These are phyloP conservation scores for Myriosclerotinia curreyana DNA, from an alignment of 2,329 filamentous ascomycete genomes.

Conservation along the genomic window DNA sequence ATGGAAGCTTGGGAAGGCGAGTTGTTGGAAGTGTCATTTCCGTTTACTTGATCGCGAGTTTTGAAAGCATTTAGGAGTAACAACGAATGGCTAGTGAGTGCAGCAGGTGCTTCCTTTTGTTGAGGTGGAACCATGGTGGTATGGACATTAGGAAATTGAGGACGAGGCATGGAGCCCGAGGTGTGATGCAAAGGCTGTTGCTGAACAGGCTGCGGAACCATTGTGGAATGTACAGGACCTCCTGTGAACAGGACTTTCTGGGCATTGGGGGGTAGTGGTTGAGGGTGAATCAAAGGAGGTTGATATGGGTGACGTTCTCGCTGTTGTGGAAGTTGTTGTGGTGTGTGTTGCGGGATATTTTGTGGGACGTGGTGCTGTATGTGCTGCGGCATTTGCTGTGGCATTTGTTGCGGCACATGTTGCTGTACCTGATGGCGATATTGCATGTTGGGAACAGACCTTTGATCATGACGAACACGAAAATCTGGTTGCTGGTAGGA, in stretches of 20 bases:
- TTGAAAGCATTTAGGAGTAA: conserved; percentile 48
- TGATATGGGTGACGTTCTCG: conserved; percentile 34
- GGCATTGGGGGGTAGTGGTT: conserved; percentile 50
- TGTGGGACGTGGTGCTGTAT: conserved; percentile 24
- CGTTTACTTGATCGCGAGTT: conserved; percentile 29
- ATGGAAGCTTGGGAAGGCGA: conserved; percentile 27
- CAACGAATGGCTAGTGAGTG: conserved; percentile 46
- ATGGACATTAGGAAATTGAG: conserved; percentile 35
- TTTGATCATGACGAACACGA: conserved; percentile 22
- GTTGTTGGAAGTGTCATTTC: conserved; percentile 23
- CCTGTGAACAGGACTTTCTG: conserved; percentile 52
- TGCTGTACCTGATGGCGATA: conserved; percentile 16
- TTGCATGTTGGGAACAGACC: not conserved
- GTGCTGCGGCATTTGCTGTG: not conserved
- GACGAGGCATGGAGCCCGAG: conserved; percentile 25
- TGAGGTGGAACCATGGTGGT: conserved; percentile 33
- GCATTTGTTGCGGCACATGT: conserved; percentile 26
- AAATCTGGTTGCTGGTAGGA: conserved; percentile 32
- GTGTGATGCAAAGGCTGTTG: conserved; percentile 22
- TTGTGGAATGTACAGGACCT: conserved; percentile 37
- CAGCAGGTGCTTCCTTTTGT: conserved; percentile 31
- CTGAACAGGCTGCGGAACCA: conserved; percentile 37
- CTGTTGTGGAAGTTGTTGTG: conserved; percentile 29
- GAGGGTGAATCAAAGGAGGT: conserved; percentile 39
- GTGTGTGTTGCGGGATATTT: conserved; percentile 9